A percentile compares a stretch with the other conserved stretches of the same genome.
phyloP scores from a whole-genome alignment of 1,284 basidiomycete species.

The Ganoderma boninense region DNA sequence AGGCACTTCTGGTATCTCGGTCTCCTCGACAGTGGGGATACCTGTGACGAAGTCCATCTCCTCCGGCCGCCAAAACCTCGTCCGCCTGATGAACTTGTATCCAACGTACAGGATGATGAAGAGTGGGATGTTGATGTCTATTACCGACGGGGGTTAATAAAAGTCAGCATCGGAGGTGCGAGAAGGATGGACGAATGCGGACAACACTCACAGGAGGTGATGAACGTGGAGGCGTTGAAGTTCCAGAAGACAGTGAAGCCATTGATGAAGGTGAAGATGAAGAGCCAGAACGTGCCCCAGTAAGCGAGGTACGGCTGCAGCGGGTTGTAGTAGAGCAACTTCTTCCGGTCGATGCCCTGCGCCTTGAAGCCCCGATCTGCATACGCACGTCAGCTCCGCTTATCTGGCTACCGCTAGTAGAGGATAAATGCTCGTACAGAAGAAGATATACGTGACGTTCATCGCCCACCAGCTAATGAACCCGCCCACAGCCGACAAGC shows the following conservation, averaged over 20 bases:
- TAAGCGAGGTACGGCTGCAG: constrained; percentile 51
- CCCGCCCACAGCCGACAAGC: constrained; percentile 65
- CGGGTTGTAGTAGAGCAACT: constrained; percentile 60
- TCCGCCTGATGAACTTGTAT: constrained; percentile 65
- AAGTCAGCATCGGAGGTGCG: neutral
- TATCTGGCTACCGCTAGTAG: neutral
- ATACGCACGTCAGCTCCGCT: constrained; percentile 40
- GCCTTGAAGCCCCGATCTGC: constrained; percentile 61
- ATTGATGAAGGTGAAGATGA: constrained; percentile 51
- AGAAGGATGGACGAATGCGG: neutral
- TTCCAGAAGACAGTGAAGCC: constrained; percentile 48
- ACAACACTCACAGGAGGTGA: constrained; percentile 60
- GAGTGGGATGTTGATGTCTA: constrained; percentile 58
- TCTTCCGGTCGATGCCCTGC: constrained; percentile 64
- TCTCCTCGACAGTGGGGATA: constrained; percentile 62
- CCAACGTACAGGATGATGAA: constrained; percentile 56
- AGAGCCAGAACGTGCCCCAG: constrained; percentile 51
- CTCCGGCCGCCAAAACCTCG: constrained; percentile 54
- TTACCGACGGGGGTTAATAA: neutral
- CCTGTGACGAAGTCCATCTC: constrained; percentile 73
- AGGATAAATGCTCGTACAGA: constrained; percentile 54
- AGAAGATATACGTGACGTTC: constrained; percentile 77
- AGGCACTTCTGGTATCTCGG: constrained; percentile 51
- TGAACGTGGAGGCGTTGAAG: constrained; percentile 67
- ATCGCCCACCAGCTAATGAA: constrained; percentile 78